Evolutionary conservation across 1,139 yeast species (phyloP), one percentile per base, ranked within the genome.

Genomic region (Pneumocystis murina): DNA sequence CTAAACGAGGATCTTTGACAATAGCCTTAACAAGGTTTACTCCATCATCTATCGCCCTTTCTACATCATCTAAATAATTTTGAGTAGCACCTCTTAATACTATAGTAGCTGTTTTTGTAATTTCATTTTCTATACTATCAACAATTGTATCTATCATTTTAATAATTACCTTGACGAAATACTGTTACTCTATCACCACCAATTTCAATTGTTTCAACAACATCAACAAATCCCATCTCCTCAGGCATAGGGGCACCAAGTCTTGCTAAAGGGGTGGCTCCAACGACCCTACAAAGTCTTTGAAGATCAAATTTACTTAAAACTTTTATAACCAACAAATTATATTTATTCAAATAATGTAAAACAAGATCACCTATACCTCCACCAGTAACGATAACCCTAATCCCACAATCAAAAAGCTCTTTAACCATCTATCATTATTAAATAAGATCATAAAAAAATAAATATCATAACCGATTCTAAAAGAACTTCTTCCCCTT

Each of bases 161-260:
- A 24, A 65, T 62, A 60, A 76, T 78, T 79, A 68, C 84, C 86
- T 76, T 92, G 98, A 74, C 90, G 83, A 79, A 92, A 91, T 41
- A 94, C 82, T 12, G 98, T 92, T 58, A 92, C 98, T 74, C 97
- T 83, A 76, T 94, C 97, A 64, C 97, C 97, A 69, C 98, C 98
- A 72, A 92, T 89, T 77, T 92, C 98, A 70, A 83, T 82, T 30
- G 96, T 87, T 77, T 88, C 96, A 62, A 94, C 92, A 36, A 86
- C 75, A 74, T 92, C 98, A 68, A 92, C 82, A 60, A 81, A 75
- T 65, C 98, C 98, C 80, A 87, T 82, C 76, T 92, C 97, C 72
- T 91, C 96, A 16, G 96, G 92, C 78, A 87, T 83, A 70, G 97
- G 97, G 0, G 96, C 96, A 68, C 96, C 97, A 66, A 94, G 80